Evolutionary conservation across 768 basidiomycete species (phyloP).

Genomic region (Arthromyces matolae): DNA sequence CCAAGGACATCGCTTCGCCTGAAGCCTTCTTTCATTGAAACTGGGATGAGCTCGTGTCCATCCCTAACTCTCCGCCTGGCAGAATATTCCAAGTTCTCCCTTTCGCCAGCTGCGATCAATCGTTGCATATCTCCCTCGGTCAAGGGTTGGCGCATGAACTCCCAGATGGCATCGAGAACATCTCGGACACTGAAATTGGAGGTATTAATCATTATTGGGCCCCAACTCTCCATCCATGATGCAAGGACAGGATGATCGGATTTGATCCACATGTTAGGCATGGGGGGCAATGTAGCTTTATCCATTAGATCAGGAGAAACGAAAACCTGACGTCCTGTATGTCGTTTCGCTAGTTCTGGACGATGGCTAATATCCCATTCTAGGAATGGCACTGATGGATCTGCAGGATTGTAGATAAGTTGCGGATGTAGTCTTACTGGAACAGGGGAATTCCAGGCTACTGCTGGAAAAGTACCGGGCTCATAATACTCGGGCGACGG

Average conservation of each 20-base stretch:
- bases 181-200: slow-evolving; percentile 38
- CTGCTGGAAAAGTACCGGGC: slow-evolving; percentile 22
- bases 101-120: slow-evolving; percentile 16
- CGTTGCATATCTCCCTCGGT: slow-evolving; percentile 29
- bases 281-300: slow-evolving; percentile 28
- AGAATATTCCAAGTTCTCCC: slow-evolving; percentile 19
- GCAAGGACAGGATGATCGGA: slow-evolving; percentile 36
- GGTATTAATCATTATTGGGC: slow-evolving; percentile 42
- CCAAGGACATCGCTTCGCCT: slow-evolving; percentile 51
- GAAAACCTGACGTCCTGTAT: slow-evolving; percentile 26
- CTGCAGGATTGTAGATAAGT: slow-evolving; percentile 36
- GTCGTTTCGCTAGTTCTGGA: slow-evolving; percentile 31
- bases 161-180: slow-evolving; percentile 45
- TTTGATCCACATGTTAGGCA: slow-evolving; percentile 32
- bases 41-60: slow-evolving; percentile 35
- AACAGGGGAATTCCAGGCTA: slow-evolving; percentile 16
- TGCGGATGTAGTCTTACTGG: slow-evolving; percentile 28
- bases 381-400: slow-evolving; percentile 29
- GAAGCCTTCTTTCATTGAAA: slow-evolving; percentile 37
- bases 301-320: slow-evolving; percentile 28
- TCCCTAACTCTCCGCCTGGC: slow-evolving; percentile 34
- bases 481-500: slow-evolving; percentile 10
- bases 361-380: slow-evolving; percentile 42
- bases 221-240: slow-evolving; percentile 46
- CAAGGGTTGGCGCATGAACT: slow-evolving; percentile 44